Evolutionary conservation across 352 stramenopile species (phyloP), one percentile per base, ranked within the genome.

Genomic region (Globisporangium mamillatum): DNA sequence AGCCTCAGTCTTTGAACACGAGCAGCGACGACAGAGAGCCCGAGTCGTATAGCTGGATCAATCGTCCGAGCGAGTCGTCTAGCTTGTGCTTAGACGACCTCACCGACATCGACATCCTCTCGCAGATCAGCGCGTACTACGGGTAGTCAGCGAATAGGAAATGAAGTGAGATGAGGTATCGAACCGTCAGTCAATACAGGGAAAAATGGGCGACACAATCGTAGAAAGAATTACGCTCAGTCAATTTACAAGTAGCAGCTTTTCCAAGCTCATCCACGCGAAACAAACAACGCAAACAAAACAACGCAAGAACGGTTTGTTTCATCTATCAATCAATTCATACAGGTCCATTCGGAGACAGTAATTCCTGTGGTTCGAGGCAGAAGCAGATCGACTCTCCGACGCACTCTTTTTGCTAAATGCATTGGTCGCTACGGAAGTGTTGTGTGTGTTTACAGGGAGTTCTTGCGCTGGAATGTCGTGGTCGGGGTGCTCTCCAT

Each of bases 51-150:
- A 60, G 20, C 18, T 73, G 63, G 68, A 56, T 53, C 6, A 18
- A 14, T 18, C 29, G 48, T 14, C 16, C 36, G 14, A 73, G 68
- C 27, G 62, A 73, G 7, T n/a, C 56, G 54, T 83, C 74, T 16
- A 88, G 79, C 50, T 75, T 87, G n/a, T 77, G 73, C 22, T 78
- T 82, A 4, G 82, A 89, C n/a, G 82, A 90, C 38, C 64, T 88
- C 14, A 80, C 80, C 3, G 80, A 88, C 57, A 79, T 84, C 38
- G 79, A 86, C 25, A 57, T 70, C 0, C 70, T 86, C 22, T 90
- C 80, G 32, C 80, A 89, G 52, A 74, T 82, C 54, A 84, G 69
- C 34, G 62, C 64, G n/a, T 79, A 76, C 57, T 78, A 75, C 18
- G 59, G 56, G 7, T 79, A 68, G 29, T 22, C 16, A 68, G 12